A percentile compares a stretch with the other conserved stretches of the same genome.
Conservation (phyloP, 2,329 filamentous ascomycete species). For the Verticillium longisporum region DNA sequence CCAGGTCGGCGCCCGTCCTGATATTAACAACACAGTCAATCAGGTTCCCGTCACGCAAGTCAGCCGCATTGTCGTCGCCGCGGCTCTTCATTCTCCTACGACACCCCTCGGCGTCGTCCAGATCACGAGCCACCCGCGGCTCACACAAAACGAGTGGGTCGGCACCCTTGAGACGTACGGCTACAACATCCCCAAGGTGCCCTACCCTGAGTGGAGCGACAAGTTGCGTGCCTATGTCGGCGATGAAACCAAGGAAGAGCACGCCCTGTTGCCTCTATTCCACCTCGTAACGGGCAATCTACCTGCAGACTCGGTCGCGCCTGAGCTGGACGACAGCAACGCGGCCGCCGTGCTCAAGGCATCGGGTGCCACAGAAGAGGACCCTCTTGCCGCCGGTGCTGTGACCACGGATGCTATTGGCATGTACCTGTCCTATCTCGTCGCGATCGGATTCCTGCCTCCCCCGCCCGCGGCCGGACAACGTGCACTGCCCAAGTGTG, state of each 20-base stretch:
- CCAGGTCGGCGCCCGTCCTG: constrained; percentile 66
- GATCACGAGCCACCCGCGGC: constrained; percentile 71
- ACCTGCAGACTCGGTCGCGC: constrained; percentile 61
- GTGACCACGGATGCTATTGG: constrained; percentile 51
- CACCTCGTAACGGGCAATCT: constrained; percentile 66
- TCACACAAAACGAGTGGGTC: constrained; percentile 75
- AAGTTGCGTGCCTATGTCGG: constrained; percentile 63
- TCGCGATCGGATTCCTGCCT: constrained; percentile 52
- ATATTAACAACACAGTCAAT: constrained; percentile 83
- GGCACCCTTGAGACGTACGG: constrained; percentile 64
- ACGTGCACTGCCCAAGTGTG: constrained; percentile 35
- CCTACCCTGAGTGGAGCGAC: constrained; percentile 63
- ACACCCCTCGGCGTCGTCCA: constrained; percentile 42
- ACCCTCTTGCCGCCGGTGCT: constrained; percentile 35
- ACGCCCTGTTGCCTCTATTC: constrained; percentile 52
- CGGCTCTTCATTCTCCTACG: constrained; percentile 55
- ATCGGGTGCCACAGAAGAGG: neutral
- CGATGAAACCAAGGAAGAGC: constrained; percentile 40
- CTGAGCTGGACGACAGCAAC: constrained; percentile 67
- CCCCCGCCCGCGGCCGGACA: constrained; percentile 24
- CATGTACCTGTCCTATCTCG: constrained; percentile 53
- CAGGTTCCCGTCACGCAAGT: constrained; percentile 83
- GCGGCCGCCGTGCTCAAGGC: constrained; percentile 48
- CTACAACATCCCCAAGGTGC: constrained; percentile 59
- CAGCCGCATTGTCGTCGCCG: constrained; percentile 69